A percentile compares a stretch with the other conserved stretches of the same genome.
Conservation (phyloP, 768 basidiomycete species). For the Melanogaster broomeanus region DNA sequence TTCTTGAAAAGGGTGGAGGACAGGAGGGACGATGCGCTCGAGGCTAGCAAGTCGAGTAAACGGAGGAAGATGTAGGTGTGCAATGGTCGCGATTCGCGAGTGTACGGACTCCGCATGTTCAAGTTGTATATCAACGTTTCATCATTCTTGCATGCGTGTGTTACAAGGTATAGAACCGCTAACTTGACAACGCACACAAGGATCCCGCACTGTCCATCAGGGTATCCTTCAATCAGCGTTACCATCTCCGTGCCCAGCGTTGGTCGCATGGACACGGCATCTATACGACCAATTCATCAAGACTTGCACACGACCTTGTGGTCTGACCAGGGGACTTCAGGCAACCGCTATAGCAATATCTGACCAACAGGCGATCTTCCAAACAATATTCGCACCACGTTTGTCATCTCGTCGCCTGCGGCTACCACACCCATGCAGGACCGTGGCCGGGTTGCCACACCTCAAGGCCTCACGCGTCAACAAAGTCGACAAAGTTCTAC, state of each 20-base stretch:
- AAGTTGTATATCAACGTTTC: slow-evolving; percentile 10
- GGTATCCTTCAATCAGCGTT: no score
- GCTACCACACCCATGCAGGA: slow-evolving; percentile 51
- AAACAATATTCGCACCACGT: background rate
- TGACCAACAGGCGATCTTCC: slow-evolving; percentile 11
- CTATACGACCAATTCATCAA: background rate
- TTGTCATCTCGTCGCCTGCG: slow-evolving; percentile 39
- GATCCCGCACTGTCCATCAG: background rate
- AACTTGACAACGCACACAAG: no score
- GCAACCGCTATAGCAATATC: slow-evolving; percentile 46
- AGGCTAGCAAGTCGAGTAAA: slow-evolving; percentile 56
- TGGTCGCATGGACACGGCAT: no score
- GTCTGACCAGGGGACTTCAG: slow-evolving; percentile 40
- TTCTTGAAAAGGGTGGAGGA: slow-evolving; percentile 78
- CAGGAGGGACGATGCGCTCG: slow-evolving; percentile 65
- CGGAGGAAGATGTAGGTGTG: slow-evolving; percentile 35
- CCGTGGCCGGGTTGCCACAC: slow-evolving; percentile 64
- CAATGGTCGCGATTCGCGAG: background rate
- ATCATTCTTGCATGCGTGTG: background rate
- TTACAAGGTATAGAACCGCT: no score
- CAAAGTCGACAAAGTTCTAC: slow-evolving; percentile 58
- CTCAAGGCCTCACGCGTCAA: no score
- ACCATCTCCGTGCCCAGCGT: background rate
- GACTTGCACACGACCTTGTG: slow-evolving; percentile 33
- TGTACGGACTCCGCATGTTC: background rate